Percentiles rank a stretch among this genome's conserved stretches.
These are phyloP conservation scores for Emergomyces africanus DNA, from an alignment of 2,329 filamentous ascomycete species.

Conservation along the genomic window DNA sequence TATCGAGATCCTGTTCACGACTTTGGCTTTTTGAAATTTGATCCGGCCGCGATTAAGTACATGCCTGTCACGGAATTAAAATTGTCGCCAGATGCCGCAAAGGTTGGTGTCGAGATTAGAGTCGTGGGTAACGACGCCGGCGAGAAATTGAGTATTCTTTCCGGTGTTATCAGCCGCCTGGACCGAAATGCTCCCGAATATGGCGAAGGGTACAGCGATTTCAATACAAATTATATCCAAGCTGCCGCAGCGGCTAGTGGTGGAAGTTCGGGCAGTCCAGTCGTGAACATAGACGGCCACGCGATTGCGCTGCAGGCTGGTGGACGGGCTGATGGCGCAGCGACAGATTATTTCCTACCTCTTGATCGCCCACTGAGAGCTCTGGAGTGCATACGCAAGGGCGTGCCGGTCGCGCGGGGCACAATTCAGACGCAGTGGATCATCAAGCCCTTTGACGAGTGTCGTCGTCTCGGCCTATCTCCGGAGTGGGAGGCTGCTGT, in stretches of 20 bases:
- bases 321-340: conserved; percentile 83
- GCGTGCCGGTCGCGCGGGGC: conserved; percentile 65
- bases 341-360: conserved; percentile 94
- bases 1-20: conserved; percentile 98
- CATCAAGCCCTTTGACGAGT: conserved; percentile 95
- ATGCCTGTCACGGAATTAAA: conserved; percentile 76
- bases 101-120: conserved; percentile 83
- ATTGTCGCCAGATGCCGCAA: conserved; percentile 71
- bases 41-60: conserved; percentile 92
- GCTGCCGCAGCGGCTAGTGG: conserved; percentile 93
- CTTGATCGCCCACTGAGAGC: conserved; percentile 82
- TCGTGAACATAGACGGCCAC: conserved; percentile 87
- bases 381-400: conserved; percentile 69
- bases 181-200: conserved; percentile 97
- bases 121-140: conserved; percentile 98
- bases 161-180: conserved; percentile 89
- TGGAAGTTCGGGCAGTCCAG: conserved; percentile 94
- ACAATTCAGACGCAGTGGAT: conserved; percentile 98
- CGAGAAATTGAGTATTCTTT: conserved; percentile 95
- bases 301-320: conserved; percentile 91
- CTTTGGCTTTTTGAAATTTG: conserved; percentile 93
- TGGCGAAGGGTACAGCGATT: conserved; percentile 94
- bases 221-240: conserved; percentile 94
- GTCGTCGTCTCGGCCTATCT: conserved; percentile 72
- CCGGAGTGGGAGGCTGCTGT: conserved; percentile 77